A percentile compares a stretch with the other conserved stretches of the same genome.
Conservation (phyloP, 2,329 filamentous ascomycete genomes). For the Colletotrichum simmondsii region DNA sequence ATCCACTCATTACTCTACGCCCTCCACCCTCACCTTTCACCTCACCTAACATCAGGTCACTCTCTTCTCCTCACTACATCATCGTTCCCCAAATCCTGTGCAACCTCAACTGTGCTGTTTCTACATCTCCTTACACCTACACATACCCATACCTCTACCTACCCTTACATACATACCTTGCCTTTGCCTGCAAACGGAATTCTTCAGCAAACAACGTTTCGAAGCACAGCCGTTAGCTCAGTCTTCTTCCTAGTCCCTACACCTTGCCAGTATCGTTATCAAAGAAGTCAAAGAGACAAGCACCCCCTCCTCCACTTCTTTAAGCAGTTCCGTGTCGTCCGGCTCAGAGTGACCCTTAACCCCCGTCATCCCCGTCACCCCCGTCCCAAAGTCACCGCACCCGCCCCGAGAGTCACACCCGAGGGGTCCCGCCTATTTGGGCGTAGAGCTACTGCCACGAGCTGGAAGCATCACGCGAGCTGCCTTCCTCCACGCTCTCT, state of each 20-base stretch:
- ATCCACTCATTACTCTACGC: slow-evolving; percentile 27
- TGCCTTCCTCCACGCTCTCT: slow-evolving; percentile 13
- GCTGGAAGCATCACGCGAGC: slow-evolving; percentile 35
- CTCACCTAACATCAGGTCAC: slow-evolving; percentile 19
- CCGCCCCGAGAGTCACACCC: slow-evolving; percentile 30
- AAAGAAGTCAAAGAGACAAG: neutral
- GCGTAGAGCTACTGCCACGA: slow-evolving; percentile 19
- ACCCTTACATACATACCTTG: neutral
- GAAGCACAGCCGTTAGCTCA: neutral
- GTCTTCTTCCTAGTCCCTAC: neutral
- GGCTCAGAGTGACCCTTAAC: slow-evolving; percentile 15
- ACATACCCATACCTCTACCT: neutral
- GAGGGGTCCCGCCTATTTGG: slow-evolving; percentile 28
- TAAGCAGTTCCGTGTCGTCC: neutral
- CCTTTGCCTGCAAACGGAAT: slow-evolving; percentile 26
- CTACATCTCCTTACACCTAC: neutral
- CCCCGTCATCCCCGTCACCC: neutral
- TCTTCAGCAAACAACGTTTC: neutral
- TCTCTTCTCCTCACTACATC: slow-evolving; percentile 9
- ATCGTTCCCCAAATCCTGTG: neutral
- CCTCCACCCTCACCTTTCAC: slow-evolving; percentile 28
- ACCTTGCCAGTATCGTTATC: slow-evolving; percentile 19
- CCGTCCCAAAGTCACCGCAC: slow-evolving; percentile 27
- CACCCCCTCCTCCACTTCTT: neutral
- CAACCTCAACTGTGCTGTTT: neutral